Evolutionary conservation across 2,329 filamentous ascomycete genomes (phyloP), one percentile per base, ranked within the genome.

Genomic region (Aureobasidium lini): DNA sequence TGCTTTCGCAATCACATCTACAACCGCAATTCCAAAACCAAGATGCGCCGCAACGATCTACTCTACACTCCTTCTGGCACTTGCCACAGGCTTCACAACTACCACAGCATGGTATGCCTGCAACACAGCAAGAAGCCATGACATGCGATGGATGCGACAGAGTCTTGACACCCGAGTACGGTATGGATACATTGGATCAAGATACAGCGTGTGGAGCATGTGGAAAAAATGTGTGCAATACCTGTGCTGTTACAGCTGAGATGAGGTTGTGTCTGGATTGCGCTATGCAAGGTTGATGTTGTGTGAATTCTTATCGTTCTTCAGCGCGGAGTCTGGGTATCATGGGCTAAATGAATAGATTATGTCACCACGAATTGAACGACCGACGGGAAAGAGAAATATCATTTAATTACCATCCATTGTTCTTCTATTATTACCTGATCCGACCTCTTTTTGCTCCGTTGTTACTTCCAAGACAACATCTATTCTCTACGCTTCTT

Each of bases 401-500:
- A 34, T 16, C 8, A 44, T 32, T 6, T 23, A 13, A 36, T 56
- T 34, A 56, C 48, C 52, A 44, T 31, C 7, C 39, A 56, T 28
- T 16, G 8, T 6, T 34, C 39, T 34, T 43, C 31, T 56, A 56
- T 6, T 13, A 29, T 43, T 44, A 39, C 52, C 52, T 9, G 28
- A 13, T 16, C 5, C 11, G 13, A 13, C 52, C 29, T 6, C 6
- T n/a, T 13, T 44, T 34, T 43, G 31, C 37, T n/a, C 34, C 40
- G 44, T 18, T 6, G 18, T 16, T 9, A 34, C 39, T 29, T 56
- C 5, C 13, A 36, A 11, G 16, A 36, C 9, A 11, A 28, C 10
- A 16, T 57, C 64, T 73, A 92, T 72, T 99, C 94, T 69, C 95
- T 95, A 72, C 94, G 89, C 83, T 96, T 99, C 82, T 99, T 99